Conservation (phyloP, 2,329 filamentous ascomycete species). For the Aspergillus transmontanensis region DNA sequence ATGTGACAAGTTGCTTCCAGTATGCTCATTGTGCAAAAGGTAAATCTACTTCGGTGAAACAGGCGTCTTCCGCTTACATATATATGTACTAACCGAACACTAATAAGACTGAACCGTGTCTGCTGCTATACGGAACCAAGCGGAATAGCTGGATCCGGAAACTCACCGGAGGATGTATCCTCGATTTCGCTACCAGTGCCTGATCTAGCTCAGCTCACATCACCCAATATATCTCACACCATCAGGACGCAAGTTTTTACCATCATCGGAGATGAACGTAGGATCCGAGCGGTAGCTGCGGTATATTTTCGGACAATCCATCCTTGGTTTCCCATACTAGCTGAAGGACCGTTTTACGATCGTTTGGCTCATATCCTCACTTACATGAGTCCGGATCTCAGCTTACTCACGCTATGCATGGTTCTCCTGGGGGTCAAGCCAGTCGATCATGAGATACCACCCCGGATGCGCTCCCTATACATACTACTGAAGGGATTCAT, state of each 20-base stretch:
- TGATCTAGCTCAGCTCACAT: background rate
- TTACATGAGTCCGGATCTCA: background rate
- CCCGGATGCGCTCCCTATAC: conserved; percentile 1
- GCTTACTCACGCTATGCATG: conserved; percentile 1
- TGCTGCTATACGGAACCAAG: background rate
- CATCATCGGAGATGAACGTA: background rate
- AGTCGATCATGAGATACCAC: background rate
- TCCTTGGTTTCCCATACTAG: conserved; percentile 1
- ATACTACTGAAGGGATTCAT: conserved; percentile 1
- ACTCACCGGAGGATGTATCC: background rate
- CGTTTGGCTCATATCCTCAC: background rate
- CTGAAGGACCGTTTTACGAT: background rate
- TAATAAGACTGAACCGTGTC: conserved; percentile 1
- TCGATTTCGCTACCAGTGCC: background rate
- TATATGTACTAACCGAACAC: background rate
- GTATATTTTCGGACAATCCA: conserved; percentile 5
- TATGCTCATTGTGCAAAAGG: conserved; percentile 2
- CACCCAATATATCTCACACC: background rate
- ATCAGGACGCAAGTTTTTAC: background rate
- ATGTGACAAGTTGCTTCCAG: conserved; percentile 1
- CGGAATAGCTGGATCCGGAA: background rate
- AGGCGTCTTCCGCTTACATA: background rate
- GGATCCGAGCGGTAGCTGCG: background rate
- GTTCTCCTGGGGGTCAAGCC: background rate
- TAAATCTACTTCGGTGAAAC: background rate